These are phyloP conservation scores for Evansstolkia leycettana DNA, from an alignment of 495 filamentous ascomycete genomes.

Conservation along the genomic window DNA sequence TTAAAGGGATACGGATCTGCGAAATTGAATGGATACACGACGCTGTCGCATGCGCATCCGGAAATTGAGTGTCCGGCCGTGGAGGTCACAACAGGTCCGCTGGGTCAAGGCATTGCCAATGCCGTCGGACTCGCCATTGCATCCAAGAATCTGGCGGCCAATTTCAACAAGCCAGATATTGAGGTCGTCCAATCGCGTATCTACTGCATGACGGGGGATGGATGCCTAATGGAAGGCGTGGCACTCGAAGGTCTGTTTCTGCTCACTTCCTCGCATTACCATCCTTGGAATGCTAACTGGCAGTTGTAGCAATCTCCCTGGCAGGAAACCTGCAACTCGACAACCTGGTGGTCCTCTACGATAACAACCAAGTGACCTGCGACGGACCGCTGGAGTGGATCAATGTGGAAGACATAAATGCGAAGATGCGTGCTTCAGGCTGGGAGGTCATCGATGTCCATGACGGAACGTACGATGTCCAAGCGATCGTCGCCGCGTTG, in stretches of 20 bases:
- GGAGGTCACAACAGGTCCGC: constrained; percentile 44
- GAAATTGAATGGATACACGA: constrained; percentile 14
- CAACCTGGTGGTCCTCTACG: constrained; percentile 40
- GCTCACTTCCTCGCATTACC: too few species aligned
- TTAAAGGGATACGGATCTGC: constrained; percentile 34
- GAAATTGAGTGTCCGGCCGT: constrained; percentile 39
- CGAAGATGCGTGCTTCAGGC: constrained; percentile 36
- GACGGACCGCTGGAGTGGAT: constrained; percentile 19
- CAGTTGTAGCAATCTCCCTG: constrained; percentile 36
- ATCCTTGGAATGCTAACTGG: too few species aligned
- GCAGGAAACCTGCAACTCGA: constrained; percentile 38
- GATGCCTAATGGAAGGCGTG: constrained; percentile 43
- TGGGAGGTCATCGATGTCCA: constrained; percentile 36
- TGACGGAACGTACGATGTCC: constrained; percentile 31
- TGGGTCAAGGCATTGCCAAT: constrained; percentile 46
- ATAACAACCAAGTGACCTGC: constrained; percentile 41
- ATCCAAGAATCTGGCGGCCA: constrained; percentile 36
- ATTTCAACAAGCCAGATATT: constrained; percentile 34
- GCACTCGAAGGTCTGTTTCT: constrained; percentile 40
- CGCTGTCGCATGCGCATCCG: constrained; percentile 35
- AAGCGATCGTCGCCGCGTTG: constrained; percentile 28
- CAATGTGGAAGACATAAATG: constrained; percentile 36
- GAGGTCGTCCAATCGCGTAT: constrained; percentile 32
- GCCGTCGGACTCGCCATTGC: constrained; percentile 46
- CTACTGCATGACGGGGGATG: constrained; percentile 44